Conservation (phyloP, 345 rosid species). For the Pelargonium nanum region DNA sequence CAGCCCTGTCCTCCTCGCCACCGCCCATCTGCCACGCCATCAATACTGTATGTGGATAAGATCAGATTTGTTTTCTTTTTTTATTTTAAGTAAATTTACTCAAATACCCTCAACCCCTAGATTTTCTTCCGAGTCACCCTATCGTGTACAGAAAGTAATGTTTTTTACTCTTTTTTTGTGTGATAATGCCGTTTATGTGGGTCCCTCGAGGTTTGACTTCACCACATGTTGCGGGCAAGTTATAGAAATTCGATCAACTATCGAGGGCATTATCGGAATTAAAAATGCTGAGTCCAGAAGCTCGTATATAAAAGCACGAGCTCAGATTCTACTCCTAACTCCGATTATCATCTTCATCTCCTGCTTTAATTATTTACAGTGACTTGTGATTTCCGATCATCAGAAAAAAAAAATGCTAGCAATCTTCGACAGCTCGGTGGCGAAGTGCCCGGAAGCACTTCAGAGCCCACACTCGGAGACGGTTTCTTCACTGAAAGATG, state of each 20-base stretch:
- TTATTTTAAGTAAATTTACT: background rate
- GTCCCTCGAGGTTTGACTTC: background rate
- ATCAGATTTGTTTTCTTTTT: background rate
- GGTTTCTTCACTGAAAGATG: conserved; percentile 52
- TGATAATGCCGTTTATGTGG: background rate
- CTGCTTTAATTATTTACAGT: too few species aligned
- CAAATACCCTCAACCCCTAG: background rate
- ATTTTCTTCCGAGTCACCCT: background rate
- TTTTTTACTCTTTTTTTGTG: too few species aligned
- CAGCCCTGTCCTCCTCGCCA: background rate
- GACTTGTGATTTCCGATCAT: too few species aligned
- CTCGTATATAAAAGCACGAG: background rate
- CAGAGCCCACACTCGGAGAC: conserved; percentile 45
- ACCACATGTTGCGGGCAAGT: background rate
- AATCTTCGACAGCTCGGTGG: conserved; percentile 77
- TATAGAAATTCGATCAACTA: background rate
- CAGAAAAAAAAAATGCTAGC: conserved; percentile 59
- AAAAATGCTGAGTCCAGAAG: background rate
- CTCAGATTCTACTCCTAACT: background rate
- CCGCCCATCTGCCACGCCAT: background rate
- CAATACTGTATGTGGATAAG: background rate
- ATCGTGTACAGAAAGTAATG: background rate
- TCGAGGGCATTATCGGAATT: background rate
- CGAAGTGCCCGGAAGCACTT: conserved; percentile 67
- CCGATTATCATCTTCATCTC: background rate